Conservation (phyloP, 2,329 filamentous ascomycete species). For the Sarocladium brachiariae region DNA sequence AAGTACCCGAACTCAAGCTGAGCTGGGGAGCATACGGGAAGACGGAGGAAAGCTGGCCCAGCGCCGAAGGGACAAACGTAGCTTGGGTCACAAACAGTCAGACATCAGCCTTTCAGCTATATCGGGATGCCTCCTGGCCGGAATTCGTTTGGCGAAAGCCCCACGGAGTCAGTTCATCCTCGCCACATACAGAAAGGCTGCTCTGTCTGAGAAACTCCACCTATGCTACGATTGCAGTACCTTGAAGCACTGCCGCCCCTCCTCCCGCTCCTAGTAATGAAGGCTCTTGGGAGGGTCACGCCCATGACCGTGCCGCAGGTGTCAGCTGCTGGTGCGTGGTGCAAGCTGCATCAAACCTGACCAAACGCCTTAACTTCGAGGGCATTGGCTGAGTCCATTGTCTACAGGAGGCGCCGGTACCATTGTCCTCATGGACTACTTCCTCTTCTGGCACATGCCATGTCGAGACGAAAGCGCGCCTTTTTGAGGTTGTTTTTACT, state of each 20-base stretch:
- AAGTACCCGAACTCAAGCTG: constrained; percentile 39
- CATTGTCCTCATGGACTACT: constrained; percentile 20
- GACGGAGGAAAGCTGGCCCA: constrained; percentile 36
- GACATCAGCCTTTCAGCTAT: constrained; percentile 28
- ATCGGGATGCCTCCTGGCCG: constrained; percentile 31
- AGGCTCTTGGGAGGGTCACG: constrained; percentile 19
- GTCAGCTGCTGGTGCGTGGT: constrained; percentile 37
- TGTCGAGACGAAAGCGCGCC: constrained; percentile 60
- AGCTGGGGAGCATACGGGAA: constrained; percentile 46
- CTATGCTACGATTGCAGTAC: constrained; percentile 7
- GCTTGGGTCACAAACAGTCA: constrained; percentile 44
- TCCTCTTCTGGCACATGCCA: constrained; percentile 34
- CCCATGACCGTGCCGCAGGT: constrained; percentile 35
- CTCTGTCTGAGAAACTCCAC: background rate
- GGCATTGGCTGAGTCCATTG: constrained; percentile 36
- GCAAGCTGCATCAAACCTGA: constrained; percentile 37
- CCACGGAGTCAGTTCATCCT: constrained; percentile 29
- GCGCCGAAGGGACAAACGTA: background rate
- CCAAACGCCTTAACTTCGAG: constrained; percentile 51
- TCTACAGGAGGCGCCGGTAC: constrained; percentile 42
- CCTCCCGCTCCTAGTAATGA: background rate
- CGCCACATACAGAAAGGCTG: constrained; percentile 41
- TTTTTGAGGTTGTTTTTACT: constrained; percentile 97
- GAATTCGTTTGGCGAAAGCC: constrained; percentile 27
- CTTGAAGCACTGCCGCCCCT: constrained; percentile 6